Conservation (phyloP, 495 filamentous ascomycete species). For the Oidiodendron maius region DNA sequence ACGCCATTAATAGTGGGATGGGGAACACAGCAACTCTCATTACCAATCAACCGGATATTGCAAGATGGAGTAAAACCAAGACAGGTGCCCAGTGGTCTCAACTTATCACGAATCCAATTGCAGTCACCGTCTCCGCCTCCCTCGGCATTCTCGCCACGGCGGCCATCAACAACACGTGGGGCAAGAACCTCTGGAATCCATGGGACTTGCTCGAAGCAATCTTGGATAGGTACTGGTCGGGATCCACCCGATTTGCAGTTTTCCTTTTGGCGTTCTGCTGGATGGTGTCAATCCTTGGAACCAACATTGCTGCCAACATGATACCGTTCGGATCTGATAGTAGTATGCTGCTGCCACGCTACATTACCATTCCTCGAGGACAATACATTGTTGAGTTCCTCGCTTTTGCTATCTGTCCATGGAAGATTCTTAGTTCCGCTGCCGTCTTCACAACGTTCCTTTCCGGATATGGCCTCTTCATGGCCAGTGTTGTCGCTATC, state of each 20-base stretch:
- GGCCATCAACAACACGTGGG: slow-evolving; percentile 34
- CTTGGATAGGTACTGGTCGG: slow-evolving; percentile 20
- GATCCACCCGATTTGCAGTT: slow-evolving; percentile 29
- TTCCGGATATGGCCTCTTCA: slow-evolving; percentile 30
- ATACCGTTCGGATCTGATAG: slow-evolving; percentile 37
- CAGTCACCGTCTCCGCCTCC: slow-evolving; percentile 33
- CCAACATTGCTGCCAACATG: slow-evolving; percentile 33
- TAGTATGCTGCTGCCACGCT: slow-evolving; percentile 28
- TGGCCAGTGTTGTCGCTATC: slow-evolving; percentile 29
- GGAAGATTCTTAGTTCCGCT: slow-evolving; percentile 27
- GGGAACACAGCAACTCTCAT: slow-evolving; percentile 37
- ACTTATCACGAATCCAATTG: slow-evolving; percentile 30
- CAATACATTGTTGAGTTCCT: slow-evolving; percentile 30
- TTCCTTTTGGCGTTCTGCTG: slow-evolving; percentile 30
- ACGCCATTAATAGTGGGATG: slow-evolving; percentile 35
- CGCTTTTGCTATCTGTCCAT: slow-evolving; percentile 27
- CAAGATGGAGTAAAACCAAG: slow-evolving; percentile 30
- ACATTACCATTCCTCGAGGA: slow-evolving; percentile 32
- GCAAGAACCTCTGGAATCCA: slow-evolving; percentile 25
- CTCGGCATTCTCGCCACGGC: slow-evolving; percentile 36
- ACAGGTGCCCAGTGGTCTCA: slow-evolving; percentile 33
- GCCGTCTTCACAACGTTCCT: slow-evolving; percentile 28
- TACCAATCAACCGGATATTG: slow-evolving; percentile 38
- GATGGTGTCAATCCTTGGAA: slow-evolving; percentile 26
- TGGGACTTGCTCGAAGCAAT: slow-evolving; percentile 21